These are phyloP conservation scores for Penicillium sp. DNA, from an alignment of 2,329 filamentous ascomycete genomes.

Conservation along the genomic window DNA sequence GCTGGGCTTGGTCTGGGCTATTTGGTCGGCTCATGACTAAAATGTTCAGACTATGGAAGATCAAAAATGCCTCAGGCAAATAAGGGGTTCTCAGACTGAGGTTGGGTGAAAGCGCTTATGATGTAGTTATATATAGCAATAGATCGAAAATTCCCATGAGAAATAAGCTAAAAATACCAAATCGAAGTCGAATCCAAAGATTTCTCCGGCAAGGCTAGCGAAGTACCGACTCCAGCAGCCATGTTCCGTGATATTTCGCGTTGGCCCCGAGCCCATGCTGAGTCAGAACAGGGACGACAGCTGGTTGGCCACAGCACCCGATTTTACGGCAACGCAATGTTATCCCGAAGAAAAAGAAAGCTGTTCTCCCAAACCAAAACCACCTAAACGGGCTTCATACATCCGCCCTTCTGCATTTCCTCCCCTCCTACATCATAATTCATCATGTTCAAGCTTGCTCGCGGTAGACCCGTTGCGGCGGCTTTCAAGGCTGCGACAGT, in stretches of 20 bases:
- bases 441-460: slow-evolving; percentile 84
- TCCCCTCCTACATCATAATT: slow-evolving; percentile 19
- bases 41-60: slow-evolving; percentile 53
- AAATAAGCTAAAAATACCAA: background rate
- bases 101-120: background rate
- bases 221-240: slow-evolving; percentile 2
- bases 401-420: background rate
- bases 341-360: slow-evolving; percentile 40
- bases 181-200: background rate
- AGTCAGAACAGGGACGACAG: slow-evolving; percentile 28
- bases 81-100: background rate
- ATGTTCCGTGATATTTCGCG: slow-evolving; percentile 35
- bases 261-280: slow-evolving; percentile 23
- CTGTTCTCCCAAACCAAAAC: slow-evolving; percentile 28
- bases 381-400: slow-evolving; percentile 12
- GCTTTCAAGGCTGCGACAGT: slow-evolving; percentile 77
- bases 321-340: slow-evolving; percentile 27
- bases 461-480: slow-evolving; percentile 76
- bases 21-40: slow-evolving; percentile 47
- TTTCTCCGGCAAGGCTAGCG: background rate
- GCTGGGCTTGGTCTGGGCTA: slow-evolving; percentile 45
- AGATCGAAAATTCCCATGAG: background rate
- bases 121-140: background rate
- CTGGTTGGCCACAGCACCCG: slow-evolving; percentile 33
- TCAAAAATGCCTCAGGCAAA: slow-evolving; percentile 19